Base-by-base conservation (phyloP, 805 yeast species). In the Candida loeiensis region DNA sequence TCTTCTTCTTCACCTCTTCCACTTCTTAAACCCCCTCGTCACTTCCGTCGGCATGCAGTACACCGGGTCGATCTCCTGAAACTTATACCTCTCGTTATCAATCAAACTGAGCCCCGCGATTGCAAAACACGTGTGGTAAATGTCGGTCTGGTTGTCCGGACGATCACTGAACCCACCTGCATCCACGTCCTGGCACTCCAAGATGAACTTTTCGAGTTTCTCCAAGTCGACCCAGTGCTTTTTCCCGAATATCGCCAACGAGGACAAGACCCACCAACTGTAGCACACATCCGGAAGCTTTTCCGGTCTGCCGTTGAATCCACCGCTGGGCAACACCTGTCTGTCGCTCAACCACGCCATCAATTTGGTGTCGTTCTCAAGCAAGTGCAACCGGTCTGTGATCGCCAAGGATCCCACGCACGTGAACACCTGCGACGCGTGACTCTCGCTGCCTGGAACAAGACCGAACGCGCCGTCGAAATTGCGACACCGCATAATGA, bases 281-380 rank as follows among this genome's bases (percentile, higher is more conserved):
- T 93, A 93, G 58, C 99, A 93, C n/a, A 87, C 96, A 61, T 93
- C 99, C 0, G 98, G 95, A 14, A 88, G 64, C 58, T 93, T 93
- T 44, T 93, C 95, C 0, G 98, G 96, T 37, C 99, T 74, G 1
- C 99, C 99, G 56, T 93, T 93, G 40, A 93, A 70, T 0, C 99
- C 99, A 4, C 99, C 99, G 20, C 74, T 74, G 4, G 76, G 72
- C 19, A 58, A 48, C 6, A 87, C 75, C 60, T 93, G 99, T 43
- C 99, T 69, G 56, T 93, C 98, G 52, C 91, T 75, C 14, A 93
- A 69, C 98, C 99, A 93, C 77, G 85, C 79, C 2, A 82, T 80
- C 9, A 86, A 67, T 34, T 74, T 59, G 19, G 76, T 76, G 17
- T 54, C 63, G 38, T 73, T 63, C 9, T 50, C 45, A 6, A 61